A percentile compares a stretch with the other conserved stretches of the same genome.
Conservation (phyloP, 2,329 filamentous ascomycete genomes). For the Penicillium occitanis region DNA sequence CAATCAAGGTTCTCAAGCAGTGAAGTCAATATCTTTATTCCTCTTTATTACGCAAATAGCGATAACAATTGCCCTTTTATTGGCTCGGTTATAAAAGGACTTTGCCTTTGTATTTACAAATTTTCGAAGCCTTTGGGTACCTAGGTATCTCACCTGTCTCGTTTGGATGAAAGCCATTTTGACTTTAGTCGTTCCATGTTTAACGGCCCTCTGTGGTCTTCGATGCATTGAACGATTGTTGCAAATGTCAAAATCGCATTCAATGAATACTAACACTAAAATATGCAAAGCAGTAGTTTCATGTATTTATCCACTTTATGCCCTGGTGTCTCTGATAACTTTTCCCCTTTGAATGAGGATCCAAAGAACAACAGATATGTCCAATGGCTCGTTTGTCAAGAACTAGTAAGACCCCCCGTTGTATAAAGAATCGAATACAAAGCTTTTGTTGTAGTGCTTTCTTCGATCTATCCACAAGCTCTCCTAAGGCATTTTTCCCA, state of each 20-base stretch:
- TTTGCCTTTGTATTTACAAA: background rate
- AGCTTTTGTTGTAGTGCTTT: background rate
- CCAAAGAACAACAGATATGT: background rate
- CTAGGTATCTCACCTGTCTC: background rate
- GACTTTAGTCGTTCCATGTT: background rate
- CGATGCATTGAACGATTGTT: background rate
- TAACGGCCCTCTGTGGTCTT: background rate
- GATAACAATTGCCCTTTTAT: background rate
- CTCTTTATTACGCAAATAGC: background rate
- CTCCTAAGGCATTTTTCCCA: background rate
- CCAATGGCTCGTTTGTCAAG: background rate
- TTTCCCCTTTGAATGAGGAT: background rate
- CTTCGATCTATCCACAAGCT: background rate
- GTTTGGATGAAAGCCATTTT: background rate
- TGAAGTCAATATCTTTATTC: background rate
- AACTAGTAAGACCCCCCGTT: background rate
- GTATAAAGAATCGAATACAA: background rate
- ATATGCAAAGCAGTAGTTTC: background rate
- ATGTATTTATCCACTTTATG: background rate
- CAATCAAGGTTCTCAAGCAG: background rate
- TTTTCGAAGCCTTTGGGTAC: background rate
- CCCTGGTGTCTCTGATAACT: too few species aligned
- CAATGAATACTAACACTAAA: background rate
- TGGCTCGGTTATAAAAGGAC: background rate
- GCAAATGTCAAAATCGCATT: background rate